These are phyloP conservation scores for Luffa aegyptiaca DNA, from an alignment of 306 rosid genomes.

Conservation along the genomic window DNA sequence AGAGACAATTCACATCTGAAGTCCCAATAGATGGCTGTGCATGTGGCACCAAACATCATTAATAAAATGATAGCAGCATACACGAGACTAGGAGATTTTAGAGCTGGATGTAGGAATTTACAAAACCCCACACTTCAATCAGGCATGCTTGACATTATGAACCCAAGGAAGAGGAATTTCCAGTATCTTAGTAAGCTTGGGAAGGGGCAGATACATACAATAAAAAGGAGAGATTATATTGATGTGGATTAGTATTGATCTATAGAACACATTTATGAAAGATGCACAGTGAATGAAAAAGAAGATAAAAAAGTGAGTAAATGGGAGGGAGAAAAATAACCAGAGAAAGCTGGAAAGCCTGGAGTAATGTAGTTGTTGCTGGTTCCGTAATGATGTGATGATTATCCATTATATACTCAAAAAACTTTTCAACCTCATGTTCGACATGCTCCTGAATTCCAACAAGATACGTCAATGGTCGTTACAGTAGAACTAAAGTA, in stretches of 20 bases:
- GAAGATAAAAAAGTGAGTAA: slow-evolving; percentile 5
- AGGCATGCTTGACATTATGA: neutral
- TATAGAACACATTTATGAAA: neutral
- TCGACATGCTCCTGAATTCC: slow-evolving; percentile 48
- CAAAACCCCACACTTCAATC: neutral
- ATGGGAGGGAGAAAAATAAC: slow-evolving; percentile 36
- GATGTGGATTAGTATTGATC: neutral
- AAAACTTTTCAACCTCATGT: slow-evolving; percentile 37
- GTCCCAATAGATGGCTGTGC: neutral
- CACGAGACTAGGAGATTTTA: neutral
- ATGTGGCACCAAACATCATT: neutral
- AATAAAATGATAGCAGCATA: neutral
- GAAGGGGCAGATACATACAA: no score
- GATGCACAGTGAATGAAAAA: neutral
- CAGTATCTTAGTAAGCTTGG: no score
- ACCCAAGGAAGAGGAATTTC: neutral
- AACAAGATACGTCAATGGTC: neutral
- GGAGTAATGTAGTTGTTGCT: slow-evolving; percentile 26
- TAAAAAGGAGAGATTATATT: no score
- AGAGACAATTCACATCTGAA: neutral
- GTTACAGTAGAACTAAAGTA: neutral
- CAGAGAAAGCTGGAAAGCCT: slow-evolving; percentile 82
- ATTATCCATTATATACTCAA: slow-evolving; percentile 49
- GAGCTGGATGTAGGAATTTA: neutral
- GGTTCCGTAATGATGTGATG: slow-evolving; percentile 45